A percentile compares a stretch with the other conserved stretches of the same genome.
phyloP scores from a whole-genome alignment of 2,329 filamentous ascomycete species.

The Aureobasidium musti region DNA sequence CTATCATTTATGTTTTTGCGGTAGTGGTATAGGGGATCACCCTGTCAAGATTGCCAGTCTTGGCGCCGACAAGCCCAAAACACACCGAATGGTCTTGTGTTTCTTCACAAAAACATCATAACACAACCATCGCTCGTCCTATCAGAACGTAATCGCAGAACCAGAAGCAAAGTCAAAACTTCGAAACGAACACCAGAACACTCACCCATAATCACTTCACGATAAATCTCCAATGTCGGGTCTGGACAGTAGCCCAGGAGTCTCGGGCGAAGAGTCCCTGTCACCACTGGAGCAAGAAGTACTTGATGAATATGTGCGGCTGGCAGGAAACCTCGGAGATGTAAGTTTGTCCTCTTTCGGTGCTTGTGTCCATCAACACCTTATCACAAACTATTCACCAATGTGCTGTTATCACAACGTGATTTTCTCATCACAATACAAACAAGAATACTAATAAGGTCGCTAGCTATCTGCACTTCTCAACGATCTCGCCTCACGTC shows the following conservation, averaged over 20 bases:
- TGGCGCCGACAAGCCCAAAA: conserved; percentile 5
- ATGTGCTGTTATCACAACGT: not conserved
- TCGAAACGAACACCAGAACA: not conserved
- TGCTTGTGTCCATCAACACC: no score
- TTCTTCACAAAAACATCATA: not conserved
- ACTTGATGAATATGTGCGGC: conserved; percentile 84
- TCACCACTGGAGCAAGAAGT: conserved; percentile 89
- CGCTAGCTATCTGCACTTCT: conserved; percentile 59
- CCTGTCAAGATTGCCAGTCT: not conserved
- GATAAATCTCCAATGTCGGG: conserved; percentile 14
- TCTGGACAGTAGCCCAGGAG: conserved; percentile 25
- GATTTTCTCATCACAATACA: not conserved
- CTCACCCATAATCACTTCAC: not conserved
- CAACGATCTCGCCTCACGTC: conserved; percentile 65
- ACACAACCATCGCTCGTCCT: not conserved
- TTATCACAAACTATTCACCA: no score
- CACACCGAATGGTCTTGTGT: not conserved
- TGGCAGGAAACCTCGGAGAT: conserved; percentile 89
- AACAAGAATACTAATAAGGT: not conserved
- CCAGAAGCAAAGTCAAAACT: not conserved
- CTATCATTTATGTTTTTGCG: not conserved
- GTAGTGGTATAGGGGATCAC: not conserved
- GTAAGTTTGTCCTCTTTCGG: conserved; percentile 50
- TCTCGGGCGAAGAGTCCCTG: conserved; percentile 47
- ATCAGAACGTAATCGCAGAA: not conserved